Evolutionary conservation across 202 grass and related monocot species (phyloP), one percentile per base, ranked within the genome.

Genomic region (Zoysia matrella): DNA sequence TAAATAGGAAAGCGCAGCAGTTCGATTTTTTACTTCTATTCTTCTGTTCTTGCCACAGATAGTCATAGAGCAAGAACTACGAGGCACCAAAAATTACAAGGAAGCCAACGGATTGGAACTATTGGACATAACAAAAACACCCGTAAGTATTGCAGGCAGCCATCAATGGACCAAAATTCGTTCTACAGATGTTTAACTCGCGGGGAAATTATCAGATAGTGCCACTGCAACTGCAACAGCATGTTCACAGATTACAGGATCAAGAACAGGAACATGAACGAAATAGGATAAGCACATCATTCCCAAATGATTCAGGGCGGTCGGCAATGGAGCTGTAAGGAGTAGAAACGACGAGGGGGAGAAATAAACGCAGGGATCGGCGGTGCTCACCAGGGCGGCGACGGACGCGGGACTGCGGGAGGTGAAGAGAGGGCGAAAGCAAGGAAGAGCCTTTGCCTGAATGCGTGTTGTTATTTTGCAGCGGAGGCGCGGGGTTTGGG

Each of bases 371-470:
- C 41, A 30, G 67, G 53, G 7, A 12, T 2, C 16, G 11, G 12
- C 14, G 67, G 46, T 73, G 6, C 73, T 89, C 83, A 83, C 88
- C 82, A 4, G 16, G 13, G 72, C 45, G 53, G 73, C 73, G 78
- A 69, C 4, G 73, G 47, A 15, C 51, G 72, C 64, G 43, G 86
- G 61, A 57, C 30, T 36, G 30, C 30, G 30, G 30, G 30, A 36
- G 30, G 30, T 36, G 60, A 47, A n/a, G 57, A 60, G 16, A 7
- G 30, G 9, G 30, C 57, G 16, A 60, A 36, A 1, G 30, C 30
- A 36, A 36, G 30, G 30, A 36, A 36, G 30, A 36, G 30, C 30
- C 30, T 36, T 36, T 36, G 30, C 30, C 30, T 36, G 30, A 36
- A 36, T 36, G 30, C 30, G 30, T 36, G 30, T 36, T 36, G 30